A percentile compares a stretch with the other conserved stretches of the same genome.
These are phyloP conservation scores for Tuber borchii DNA, from an alignment of 495 filamentous ascomycete genomes.

Conservation along the genomic window DNA sequence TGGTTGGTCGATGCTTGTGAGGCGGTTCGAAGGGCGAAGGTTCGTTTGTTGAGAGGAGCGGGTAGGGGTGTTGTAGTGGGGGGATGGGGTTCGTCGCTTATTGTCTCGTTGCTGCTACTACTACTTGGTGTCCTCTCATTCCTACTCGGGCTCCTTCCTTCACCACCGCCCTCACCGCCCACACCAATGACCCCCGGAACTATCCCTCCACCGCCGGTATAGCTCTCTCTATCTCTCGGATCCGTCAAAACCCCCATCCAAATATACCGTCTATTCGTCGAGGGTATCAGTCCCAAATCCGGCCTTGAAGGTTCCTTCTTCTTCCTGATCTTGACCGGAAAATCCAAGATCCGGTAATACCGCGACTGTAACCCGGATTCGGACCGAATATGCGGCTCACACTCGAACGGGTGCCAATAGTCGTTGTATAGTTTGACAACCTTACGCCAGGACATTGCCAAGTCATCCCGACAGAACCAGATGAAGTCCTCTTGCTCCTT, in stretches of 20 bases:
- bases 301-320: conserved; percentile 38
- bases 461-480: conserved; percentile 38
- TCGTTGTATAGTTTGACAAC: conserved; percentile 38
- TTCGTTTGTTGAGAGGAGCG: background rate
- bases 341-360: conserved; percentile 37
- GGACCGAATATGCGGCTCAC: conserved; percentile 25
- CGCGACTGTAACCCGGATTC: conserved; percentile 36
- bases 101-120: background rate
- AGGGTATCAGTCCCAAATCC: conserved; percentile 34
- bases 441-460: conserved; percentile 37
- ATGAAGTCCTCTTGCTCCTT: conserved; percentile 41
- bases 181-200: background rate
- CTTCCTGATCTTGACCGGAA: conserved; percentile 35
- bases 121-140: background rate
- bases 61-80: background rate
- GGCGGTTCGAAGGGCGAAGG: background rate
- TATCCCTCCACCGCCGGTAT: background rate
- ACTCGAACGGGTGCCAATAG: conserved; percentile 33
- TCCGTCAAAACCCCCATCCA: conserved; percentile 33
- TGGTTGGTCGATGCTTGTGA: background rate
- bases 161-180: background rate
- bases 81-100: background rate
- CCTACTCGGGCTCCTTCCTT: background rate
- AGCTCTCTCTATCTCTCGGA: background rate
- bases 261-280: conserved; percentile 30